phyloP scores from a whole-genome alignment of 2,329 filamentous ascomycete species.

The Rhexocercosporidium sp. region DNA sequence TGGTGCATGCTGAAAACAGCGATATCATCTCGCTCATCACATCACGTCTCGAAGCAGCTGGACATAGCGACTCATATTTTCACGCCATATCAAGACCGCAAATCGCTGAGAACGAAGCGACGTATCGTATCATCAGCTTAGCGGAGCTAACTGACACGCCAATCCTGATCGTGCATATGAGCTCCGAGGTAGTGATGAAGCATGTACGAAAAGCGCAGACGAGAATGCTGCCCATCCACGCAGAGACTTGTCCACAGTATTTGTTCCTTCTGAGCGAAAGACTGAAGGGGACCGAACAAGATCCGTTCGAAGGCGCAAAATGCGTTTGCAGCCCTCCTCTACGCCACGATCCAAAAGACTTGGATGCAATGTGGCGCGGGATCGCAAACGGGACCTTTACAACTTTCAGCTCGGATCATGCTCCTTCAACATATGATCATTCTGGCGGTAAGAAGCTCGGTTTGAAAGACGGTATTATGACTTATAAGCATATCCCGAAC shows the following conservation, averaged over 20 bases:
- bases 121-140: conserved; percentile 55
- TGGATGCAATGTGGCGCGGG: conserved; percentile 56
- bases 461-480: conserved; percentile 29
- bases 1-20: conserved; percentile 55
- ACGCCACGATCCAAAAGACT: conserved; percentile 52
- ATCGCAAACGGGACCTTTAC: conserved; percentile 60
- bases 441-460: conserved; percentile 32
- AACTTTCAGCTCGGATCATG: conserved; percentile 50
- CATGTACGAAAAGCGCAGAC: conserved; percentile 57
- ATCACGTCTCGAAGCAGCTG: conserved; percentile 46
- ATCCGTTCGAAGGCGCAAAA: conserved; percentile 56
- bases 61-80: conserved; percentile 49
- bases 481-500: conserved; percentile 35
- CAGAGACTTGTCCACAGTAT: conserved; percentile 64
- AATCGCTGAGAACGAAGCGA: conserved; percentile 54
- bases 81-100: conserved; percentile 53
- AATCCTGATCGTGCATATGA: conserved; percentile 59
- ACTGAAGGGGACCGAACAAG: conserved; percentile 47
- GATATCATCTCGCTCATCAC: conserved; percentile 52
- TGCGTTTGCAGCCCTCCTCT: conserved; percentile 59
- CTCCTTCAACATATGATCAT: conserved; percentile 31
- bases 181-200: conserved; percentile 51
- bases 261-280: conserved; percentile 58
- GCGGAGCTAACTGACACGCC: conserved; percentile 55
- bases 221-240: conserved; percentile 56